Percentiles rank a stretch among this genome's conserved stretches.
Conservation (phyloP, 78 protist genomes). For the Polysphondylium violaceum region DNA sequence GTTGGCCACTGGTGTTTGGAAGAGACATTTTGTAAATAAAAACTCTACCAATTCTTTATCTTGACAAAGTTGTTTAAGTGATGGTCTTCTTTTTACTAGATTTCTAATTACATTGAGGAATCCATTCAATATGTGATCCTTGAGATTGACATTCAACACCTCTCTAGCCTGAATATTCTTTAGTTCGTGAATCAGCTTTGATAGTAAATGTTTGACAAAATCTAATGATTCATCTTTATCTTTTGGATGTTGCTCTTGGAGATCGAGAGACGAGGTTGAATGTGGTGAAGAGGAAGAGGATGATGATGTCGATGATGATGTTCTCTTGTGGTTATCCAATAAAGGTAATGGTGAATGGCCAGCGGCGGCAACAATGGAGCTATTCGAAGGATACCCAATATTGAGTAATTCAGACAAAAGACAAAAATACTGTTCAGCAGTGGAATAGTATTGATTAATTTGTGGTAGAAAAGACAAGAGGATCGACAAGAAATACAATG, state of each 20-base stretch:
- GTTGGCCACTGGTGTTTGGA: slow-evolving; percentile 62
- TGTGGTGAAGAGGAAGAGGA: slow-evolving; percentile 22
- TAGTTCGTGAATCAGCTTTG: slow-evolving; percentile 22
- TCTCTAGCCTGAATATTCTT: slow-evolving; percentile 36
- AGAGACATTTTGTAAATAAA: slow-evolving; percentile 51
- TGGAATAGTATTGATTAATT: slow-evolving; percentile 55
- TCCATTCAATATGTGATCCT: slow-evolving; percentile 64
- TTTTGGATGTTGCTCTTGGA: neutral
- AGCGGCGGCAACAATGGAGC: neutral
- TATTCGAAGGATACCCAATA: slow-evolving; percentile 41
- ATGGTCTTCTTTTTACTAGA: slow-evolving; percentile 47
- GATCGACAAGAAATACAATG: slow-evolving; percentile 38
- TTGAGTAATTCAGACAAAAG: slow-evolving; percentile 42
- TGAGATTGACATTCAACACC: neutral
- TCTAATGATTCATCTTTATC: slow-evolving; percentile 29
- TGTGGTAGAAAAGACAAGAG: slow-evolving; percentile 63
- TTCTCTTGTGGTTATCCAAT: neutral
- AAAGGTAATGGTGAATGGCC: neutral
- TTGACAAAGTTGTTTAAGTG: slow-evolving; percentile 45
- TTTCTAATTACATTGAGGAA: slow-evolving; percentile 60
- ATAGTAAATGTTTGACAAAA: slow-evolving; percentile 18
- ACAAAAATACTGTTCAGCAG: slow-evolving; percentile 78
- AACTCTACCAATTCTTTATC: slow-evolving; percentile 17
- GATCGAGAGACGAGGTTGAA: neutral
- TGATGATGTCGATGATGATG: neutral